Evolutionary conservation across 2,329 filamentous ascomycete species (phyloP), one percentile per base, ranked within the genome.

Genomic region (Coniochaeta prunicola): DNA sequence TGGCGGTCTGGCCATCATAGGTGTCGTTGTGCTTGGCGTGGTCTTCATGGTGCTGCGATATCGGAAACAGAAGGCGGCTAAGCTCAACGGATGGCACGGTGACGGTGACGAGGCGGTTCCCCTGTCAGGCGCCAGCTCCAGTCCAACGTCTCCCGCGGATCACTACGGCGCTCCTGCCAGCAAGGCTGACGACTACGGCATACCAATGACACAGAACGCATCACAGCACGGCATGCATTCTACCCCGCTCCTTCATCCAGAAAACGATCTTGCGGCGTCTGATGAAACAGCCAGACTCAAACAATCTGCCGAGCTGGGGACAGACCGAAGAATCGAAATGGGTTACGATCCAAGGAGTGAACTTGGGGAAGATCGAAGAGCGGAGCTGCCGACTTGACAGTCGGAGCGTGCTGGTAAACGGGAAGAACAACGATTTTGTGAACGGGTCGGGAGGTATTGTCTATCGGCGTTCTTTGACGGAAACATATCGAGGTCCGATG

Each of bases 1-100:
- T 4, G 62, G 63, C n/a, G 61, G 62, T 21, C 34, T 63, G 4
- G 63, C 61, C n/a, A 54, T 62, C 4, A 54, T 65, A 9, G 61
- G 59, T 13, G 33, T 64, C 30, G 55, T 62, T 28, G 60, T 58
- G 9, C 53, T 64, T 13, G 59, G 31, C 28, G 34, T 58, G 6
- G 60, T 58, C 15, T 63, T 58, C 56, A 53, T 60, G 30, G 15
- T 34, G 12, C 24, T 58, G 30, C 59, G 57, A 19, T 48, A 50
- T 28, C 53, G 54, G 19, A 58, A 28, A 31, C 28, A 56, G 13
- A 19, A 56, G 24, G 54, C 33, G 3, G 28, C 53, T 2, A 55
- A 34, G 53, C 45, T 50, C 21, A 30, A 50, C 45, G 15, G 21
- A 21, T 21, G 13, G 8, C 40, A 26, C 40, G 40, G 21, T 21